A percentile compares a stretch with the other conserved stretches of the same genome.
phyloP scores from a whole-genome alignment of 1,284 basidiomycete genomes.

The Tetrapyrgos nigripes region DNA sequence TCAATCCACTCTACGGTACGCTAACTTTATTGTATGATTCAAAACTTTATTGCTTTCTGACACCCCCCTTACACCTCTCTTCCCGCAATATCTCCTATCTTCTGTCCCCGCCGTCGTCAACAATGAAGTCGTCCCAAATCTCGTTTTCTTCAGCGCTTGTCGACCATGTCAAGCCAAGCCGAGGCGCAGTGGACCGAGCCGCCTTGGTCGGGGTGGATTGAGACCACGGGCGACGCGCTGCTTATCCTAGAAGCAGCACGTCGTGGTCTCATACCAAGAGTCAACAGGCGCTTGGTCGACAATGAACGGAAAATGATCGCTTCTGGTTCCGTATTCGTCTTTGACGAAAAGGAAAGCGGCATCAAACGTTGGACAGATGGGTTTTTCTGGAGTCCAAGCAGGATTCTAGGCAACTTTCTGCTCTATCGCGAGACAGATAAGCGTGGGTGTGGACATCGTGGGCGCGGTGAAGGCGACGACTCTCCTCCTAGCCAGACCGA shows the following conservation, averaged over 20 bases:
- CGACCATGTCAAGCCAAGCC: conserved; percentile 40
- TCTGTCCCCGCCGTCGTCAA: conserved; percentile 1
- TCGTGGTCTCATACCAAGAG: conserved; percentile 88
- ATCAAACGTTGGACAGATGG: conserved; percentile 99
- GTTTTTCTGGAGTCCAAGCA: conserved; percentile 88
- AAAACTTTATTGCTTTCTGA: conserved; percentile 53
- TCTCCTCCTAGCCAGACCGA: conserved; percentile 32
- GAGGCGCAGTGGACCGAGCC: conserved; percentile 74
- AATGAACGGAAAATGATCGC: conserved; percentile 92
- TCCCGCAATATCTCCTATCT: conserved; percentile 18
- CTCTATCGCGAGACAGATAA: conserved; percentile 94
- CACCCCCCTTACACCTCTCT: conserved; percentile 31
- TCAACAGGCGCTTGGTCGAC: conserved; percentile 94
- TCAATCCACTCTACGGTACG: conserved; percentile 63
- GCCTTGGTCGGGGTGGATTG: conserved; percentile 92
- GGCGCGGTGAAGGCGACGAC: conserved; percentile 38
- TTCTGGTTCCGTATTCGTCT: conserved; percentile 95
- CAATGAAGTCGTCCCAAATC: background rate
- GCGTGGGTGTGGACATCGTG: conserved; percentile 61
- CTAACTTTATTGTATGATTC: conserved; percentile 60
- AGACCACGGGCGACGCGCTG: conserved; percentile 93
- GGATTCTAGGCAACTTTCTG: conserved; percentile 94
- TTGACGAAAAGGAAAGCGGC: conserved; percentile 96
- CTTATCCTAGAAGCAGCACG: conserved; percentile 95
- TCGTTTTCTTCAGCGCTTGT: background rate